Evolutionary conservation across 2,329 filamentous ascomycete genomes (phyloP), one percentile per base, ranked within the genome.

Genomic region (Ophiosphaerella narmari): DNA sequence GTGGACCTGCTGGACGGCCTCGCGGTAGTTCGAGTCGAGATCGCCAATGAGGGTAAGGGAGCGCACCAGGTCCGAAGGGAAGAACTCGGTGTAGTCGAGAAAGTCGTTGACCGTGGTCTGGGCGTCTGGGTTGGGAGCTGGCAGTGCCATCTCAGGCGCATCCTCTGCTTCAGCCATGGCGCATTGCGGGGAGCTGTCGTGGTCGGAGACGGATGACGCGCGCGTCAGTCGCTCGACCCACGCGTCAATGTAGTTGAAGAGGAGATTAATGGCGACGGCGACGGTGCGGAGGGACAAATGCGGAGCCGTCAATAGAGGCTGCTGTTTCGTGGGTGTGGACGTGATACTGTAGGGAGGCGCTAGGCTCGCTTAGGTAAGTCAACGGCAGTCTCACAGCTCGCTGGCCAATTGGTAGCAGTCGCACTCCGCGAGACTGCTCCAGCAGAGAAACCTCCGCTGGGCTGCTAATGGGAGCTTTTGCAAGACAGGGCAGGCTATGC

Each of bases 21-120:
- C 66, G 52, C 73, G 64, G 51, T 78, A 79, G 43, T 71, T 71
- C 32, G 66, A 60, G 53, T 81, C 77, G 55, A 81, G 77, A 53
- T 80, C 74, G 55, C 78, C 77, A 62, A 87, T 85, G 49, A 87
- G 76, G 43, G 81, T 84, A 46, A 87, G 74, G 55, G 84, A 86
- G 62, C 85, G 84, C 50, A 81, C 78, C 21, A 87, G 75, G 66
- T 87, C 84, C 8, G 84, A 83, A 31, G 85, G 85, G 49, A 86
- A 85, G 76, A 85, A 86, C 72, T 87, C 85, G 55, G 85, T 87
- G 72, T 87, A 87, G 70, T 86, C 84, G 50, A 86, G 81, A 70
- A 85, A 87, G 69, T 87, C 85, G 57, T 83, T 86, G 39, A 87
- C 82, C 23, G 84, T 86, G 31, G 83, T 82, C 66, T 86, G 83